Evolutionary conservation across 331 rosid species (phyloP).

Genomic region (Telfairia occidentalis): DNA sequence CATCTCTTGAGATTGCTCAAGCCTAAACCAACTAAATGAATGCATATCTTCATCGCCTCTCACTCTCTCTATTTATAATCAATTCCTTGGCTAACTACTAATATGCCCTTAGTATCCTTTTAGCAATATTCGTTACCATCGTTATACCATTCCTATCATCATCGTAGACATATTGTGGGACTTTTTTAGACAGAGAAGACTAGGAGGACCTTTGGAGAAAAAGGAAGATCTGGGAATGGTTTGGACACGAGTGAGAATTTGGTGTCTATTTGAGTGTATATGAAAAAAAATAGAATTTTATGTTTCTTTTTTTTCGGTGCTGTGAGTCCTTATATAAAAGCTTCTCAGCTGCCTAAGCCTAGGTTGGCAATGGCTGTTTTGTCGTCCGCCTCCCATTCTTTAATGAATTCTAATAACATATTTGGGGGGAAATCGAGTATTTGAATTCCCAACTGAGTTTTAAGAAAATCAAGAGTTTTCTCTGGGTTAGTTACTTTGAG

Average conservation of each 20-base stretch:
- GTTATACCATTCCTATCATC: no score
- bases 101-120: no score
- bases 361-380: not conserved
- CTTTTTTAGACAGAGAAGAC: not conserved
- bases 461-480: not conserved
- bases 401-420: not conserved
- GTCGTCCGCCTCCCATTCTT: not conserved
- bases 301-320: not conserved
- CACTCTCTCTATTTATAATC: no score
- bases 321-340: not conserved
- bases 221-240: not conserved
- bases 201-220: not conserved
- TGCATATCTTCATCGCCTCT: no score
- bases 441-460: no score
- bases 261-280: not conserved
- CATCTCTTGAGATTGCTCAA: no score
- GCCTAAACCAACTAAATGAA: no score
- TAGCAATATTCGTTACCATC: no score
- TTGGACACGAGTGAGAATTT: not conserved
- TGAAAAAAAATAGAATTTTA: not conserved
- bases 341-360: not conserved
- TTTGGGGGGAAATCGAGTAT: no score
- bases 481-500: not conserved
- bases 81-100: no score
- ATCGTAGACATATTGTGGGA: not conserved